Evolutionary conservation across 352 stramenopile species (phyloP).

Genomic region (Blastocystis sp.): DNA sequence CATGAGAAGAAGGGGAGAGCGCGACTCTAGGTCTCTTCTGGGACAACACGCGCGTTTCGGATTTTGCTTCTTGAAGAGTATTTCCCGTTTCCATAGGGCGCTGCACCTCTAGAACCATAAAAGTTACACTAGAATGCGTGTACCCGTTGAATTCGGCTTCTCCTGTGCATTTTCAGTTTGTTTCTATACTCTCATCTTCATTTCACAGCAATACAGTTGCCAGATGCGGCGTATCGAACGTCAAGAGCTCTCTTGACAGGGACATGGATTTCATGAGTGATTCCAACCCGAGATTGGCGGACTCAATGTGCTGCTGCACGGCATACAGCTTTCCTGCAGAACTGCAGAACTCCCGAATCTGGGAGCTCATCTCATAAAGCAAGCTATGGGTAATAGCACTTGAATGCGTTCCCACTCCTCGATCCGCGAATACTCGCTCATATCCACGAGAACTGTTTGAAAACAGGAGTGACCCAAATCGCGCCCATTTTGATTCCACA

Average conservation of each 20-base stretch:
- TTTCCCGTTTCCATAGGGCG: too few species aligned
- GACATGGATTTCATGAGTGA: conserved; percentile 15
- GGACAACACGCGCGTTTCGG: background rate
- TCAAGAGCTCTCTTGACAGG: background rate
- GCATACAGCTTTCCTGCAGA: background rate
- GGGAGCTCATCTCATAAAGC: conserved; percentile 17
- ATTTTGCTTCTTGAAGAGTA: too few species aligned
- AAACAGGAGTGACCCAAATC: background rate
- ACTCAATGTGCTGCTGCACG: conserved; percentile 3
- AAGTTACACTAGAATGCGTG: too few species aligned
- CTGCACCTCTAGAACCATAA: too few species aligned
- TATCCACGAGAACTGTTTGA: background rate
- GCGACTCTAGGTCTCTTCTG: conserved; percentile 5
- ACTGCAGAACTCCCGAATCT: background rate
- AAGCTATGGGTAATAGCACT: background rate
- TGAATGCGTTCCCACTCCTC: background rate
- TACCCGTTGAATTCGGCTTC: too few species aligned
- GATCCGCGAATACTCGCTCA: conserved; percentile 4
- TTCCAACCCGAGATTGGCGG: background rate
- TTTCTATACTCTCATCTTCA: too few species aligned
- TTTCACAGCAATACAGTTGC: background rate
- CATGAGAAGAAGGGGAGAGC: background rate
- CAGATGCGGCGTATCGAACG: background rate
- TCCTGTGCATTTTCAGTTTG: too few species aligned
- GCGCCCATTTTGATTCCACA: background rate